phyloP scores from a whole-genome alignment of 225 moss, liverwort and hornwort genomes.

The Ulota crispa region DNA sequence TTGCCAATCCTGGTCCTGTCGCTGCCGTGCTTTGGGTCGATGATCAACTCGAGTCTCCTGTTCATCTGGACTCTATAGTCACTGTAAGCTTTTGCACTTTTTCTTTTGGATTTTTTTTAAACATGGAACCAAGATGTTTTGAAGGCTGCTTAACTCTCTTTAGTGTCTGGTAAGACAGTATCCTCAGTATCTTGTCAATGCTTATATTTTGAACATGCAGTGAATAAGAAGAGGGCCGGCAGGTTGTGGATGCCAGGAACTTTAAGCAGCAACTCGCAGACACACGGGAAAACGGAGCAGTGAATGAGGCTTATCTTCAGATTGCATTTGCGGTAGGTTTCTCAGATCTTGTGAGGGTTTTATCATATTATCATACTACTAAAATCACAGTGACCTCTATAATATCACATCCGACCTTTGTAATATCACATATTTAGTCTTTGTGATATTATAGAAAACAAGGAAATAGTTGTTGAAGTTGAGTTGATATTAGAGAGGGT shows the following conservation, averaged over 20 bases:
- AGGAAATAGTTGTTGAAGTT: no score
- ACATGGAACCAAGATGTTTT: not conserved
- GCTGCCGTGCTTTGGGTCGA: constrained; percentile 84
- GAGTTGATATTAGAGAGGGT: no score
- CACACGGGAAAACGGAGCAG: constrained; percentile 53
- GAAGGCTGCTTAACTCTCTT: not conserved
- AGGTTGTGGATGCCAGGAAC: constrained; percentile 87
- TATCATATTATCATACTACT: not conserved
- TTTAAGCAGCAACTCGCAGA: constrained; percentile 70
- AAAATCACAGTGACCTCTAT: no score
- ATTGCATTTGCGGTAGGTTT: constrained; percentile 73
- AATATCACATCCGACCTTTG: no score
- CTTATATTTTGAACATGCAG: constrained; percentile 1
- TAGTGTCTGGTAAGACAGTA: not conserved
- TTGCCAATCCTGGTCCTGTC: constrained; percentile 84
- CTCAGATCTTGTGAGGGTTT: not conserved
- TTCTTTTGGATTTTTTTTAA: not conserved
- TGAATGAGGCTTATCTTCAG: constrained; percentile 76
- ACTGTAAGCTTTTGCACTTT: constrained; percentile 46
- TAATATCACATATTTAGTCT: no score
- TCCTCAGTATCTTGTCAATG: not conserved
- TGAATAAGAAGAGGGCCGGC: constrained; percentile 21
- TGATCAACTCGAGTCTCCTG: constrained; percentile 78
- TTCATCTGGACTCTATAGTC: constrained; percentile 74
- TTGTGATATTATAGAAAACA: no score